phyloP scores from a whole-genome alignment of 75 land plant genomes.

The Cupressus sempervirens region DNA sequence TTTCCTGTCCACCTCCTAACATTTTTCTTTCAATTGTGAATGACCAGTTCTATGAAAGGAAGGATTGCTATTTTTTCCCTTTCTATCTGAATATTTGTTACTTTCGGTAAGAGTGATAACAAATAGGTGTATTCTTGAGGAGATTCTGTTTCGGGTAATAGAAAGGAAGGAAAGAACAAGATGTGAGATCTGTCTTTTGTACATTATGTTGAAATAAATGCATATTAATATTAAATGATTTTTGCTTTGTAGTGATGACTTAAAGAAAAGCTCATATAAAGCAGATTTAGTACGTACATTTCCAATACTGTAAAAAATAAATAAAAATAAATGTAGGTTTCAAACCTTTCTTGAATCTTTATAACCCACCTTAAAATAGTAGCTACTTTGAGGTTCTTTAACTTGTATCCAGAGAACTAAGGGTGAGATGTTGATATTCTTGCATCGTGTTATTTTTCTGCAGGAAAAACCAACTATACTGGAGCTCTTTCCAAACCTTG shows the following conservation, averaged over 20 bases:
- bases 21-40: neutral
- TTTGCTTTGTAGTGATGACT: neutral
- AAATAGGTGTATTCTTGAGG: neutral
- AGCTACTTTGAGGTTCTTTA: neutral
- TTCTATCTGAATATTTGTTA: neutral
- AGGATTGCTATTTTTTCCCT: neutral
- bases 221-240: neutral
- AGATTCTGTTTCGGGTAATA: neutral
- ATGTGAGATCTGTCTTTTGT: neutral
- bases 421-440: neutral
- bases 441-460: neutral
- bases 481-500: constrained; percentile 35
- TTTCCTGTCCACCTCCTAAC: neutral
- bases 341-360: neutral
- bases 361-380: too few species aligned
- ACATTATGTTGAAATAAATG: neutral
- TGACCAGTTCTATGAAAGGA: neutral
- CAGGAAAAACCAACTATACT: constrained; percentile 56
- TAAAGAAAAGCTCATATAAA: neutral
- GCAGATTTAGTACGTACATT: neutral
- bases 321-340: neutral
- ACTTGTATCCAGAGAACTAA: neutral
- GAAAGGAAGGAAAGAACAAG: neutral
- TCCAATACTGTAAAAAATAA: neutral
- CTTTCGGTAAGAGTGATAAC: neutral